Conservation (phyloP, 345 rosid genomes). For the Linum lewisii region DNA sequence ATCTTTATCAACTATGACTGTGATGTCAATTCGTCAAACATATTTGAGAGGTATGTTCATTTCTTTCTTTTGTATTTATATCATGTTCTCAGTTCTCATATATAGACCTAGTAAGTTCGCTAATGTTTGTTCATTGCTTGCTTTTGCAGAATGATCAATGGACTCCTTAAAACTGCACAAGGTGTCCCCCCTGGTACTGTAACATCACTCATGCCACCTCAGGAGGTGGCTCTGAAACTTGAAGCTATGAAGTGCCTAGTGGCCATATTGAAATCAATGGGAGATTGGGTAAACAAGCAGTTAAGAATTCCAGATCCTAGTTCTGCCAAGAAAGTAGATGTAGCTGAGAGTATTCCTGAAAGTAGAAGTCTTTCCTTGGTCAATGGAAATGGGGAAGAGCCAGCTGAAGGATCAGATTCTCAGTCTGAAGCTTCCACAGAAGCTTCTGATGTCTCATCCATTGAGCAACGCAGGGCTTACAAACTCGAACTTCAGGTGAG, state of each 20-base stretch:
- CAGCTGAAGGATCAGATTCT: constrained; percentile 79
- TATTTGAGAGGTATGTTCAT: constrained; percentile 82
- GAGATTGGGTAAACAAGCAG: constrained; percentile 98
- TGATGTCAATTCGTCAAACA: constrained; percentile 97
- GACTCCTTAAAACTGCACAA: constrained; percentile 99
- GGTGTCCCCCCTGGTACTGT: constrained; percentile 82
- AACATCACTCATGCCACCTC: constrained; percentile 83
- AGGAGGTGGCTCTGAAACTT: constrained; percentile 85
- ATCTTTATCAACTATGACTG: constrained; percentile 98
- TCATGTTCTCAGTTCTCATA: not conserved
- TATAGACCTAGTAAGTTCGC: not conserved
- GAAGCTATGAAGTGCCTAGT: constrained; percentile 98
- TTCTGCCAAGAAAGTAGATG: constrained; percentile 53
- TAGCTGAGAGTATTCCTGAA: constrained; percentile 54
- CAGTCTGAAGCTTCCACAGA: constrained; percentile 80
- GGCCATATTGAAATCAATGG: constrained; percentile 89
- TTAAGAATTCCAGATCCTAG: constrained; percentile 82
- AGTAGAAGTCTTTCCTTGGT: constrained; percentile 48
- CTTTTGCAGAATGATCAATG: constrained; percentile 88
- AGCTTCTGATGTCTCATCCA: constrained; percentile 71
- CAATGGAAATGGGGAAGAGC: constrained; percentile 79
- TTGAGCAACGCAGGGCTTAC: constrained; percentile 99
- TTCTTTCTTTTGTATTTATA: constrained; percentile 1
- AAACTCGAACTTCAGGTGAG: constrained; percentile 97
- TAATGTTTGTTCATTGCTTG: constrained; percentile 10